Conservation (phyloP, 108 stramenopile species). For the Pseudonitzschia multiseries region DNA sequence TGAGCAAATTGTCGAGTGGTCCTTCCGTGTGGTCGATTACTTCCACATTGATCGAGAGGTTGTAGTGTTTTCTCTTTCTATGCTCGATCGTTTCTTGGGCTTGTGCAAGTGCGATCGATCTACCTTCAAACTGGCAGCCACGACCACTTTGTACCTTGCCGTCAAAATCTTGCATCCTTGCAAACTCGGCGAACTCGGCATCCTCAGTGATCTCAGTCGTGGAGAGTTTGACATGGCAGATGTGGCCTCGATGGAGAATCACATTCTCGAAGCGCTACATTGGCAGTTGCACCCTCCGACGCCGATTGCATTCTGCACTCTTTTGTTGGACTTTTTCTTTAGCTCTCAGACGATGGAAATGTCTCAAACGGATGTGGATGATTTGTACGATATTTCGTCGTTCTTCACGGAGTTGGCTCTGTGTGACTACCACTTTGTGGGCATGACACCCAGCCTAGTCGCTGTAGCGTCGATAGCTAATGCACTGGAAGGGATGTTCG, state of each 20-base stretch:
- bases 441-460: conserved; percentile 38
- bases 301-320: conserved; percentile 38
- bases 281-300: conserved; percentile 65
- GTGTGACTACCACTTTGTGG: conserved; percentile 68
- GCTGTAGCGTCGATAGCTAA: conserved; percentile 72
- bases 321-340: conserved; percentile 46
- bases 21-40: conserved; percentile 73
- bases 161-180: conserved; percentile 66
- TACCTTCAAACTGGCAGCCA: conserved; percentile 66
- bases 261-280: conserved; percentile 39
- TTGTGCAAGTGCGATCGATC: conserved; percentile 51
- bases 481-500: conserved; percentile 73
- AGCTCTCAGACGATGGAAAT: conserved; percentile 27
- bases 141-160: conserved; percentile 55
- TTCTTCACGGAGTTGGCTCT: conserved; percentile 64
- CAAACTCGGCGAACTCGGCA: conserved; percentile 58
- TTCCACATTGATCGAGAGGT: conserved; percentile 69
- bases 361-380: conserved; percentile 42
- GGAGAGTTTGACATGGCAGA: conserved; percentile 69
- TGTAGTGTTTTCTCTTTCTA: conserved; percentile 47
- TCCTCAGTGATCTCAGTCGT: conserved; percentile 58
- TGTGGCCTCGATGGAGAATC: conserved; percentile 53
- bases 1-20: conserved; percentile 73
- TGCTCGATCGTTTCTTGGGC: conserved; percentile 66
- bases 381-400: conserved; percentile 56